phyloP scores from a whole-genome alignment of 352 stramenopile species.

The Phytophthora parvispora region DNA sequence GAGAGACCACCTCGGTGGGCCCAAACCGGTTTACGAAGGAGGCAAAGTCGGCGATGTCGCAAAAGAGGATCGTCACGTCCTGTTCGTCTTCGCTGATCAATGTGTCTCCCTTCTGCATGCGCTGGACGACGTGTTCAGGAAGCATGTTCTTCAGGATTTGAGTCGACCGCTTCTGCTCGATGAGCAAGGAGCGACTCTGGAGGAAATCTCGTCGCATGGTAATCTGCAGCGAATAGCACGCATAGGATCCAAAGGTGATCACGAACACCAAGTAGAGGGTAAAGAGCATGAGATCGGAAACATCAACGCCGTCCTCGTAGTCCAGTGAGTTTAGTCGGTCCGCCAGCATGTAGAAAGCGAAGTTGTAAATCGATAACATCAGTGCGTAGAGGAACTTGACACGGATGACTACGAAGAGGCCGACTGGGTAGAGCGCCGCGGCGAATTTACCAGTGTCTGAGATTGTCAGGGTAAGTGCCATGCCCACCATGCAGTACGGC shows the following conservation, averaged over 20 bases:
- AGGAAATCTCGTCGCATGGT: slow-evolving; percentile 89
- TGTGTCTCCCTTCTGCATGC: slow-evolving; percentile 87
- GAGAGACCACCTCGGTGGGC: slow-evolving; percentile 79
- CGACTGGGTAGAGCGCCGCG: slow-evolving; percentile 81
- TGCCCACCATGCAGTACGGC: slow-evolving; percentile 73
- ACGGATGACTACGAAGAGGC: slow-evolving; percentile 85
- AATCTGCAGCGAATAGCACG: slow-evolving; percentile 87
- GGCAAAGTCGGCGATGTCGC: slow-evolving; percentile 85
- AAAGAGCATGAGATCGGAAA: slow-evolving; percentile 76
- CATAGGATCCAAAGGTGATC: slow-evolving; percentile 78
- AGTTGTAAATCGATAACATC: slow-evolving; percentile 82
- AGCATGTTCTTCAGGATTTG: slow-evolving; percentile 92
- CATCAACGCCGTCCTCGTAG: slow-evolving; percentile 42
- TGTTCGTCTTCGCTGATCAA: slow-evolving; percentile 90
- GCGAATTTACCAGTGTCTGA: slow-evolving; percentile 88
- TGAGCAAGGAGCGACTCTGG: slow-evolving; percentile 78
- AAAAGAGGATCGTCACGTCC: slow-evolving; percentile 91
- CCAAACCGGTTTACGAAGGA: slow-evolving; percentile 85
- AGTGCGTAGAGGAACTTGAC: slow-evolving; percentile 89
- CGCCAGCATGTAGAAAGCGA: slow-evolving; percentile 77
- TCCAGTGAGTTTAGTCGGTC: slow-evolving; percentile 31
- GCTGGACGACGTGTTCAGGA: slow-evolving; percentile 84
- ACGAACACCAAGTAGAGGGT: slow-evolving; percentile 80
- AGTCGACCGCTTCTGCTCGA: slow-evolving; percentile 83
- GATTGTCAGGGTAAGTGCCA: slow-evolving; percentile 86